A percentile compares a stretch with the other conserved stretches of the same genome.
phyloP scores from a whole-genome alignment of 768 basidiomycete genomes.

The Coprinopsis strossmayeri region DNA sequence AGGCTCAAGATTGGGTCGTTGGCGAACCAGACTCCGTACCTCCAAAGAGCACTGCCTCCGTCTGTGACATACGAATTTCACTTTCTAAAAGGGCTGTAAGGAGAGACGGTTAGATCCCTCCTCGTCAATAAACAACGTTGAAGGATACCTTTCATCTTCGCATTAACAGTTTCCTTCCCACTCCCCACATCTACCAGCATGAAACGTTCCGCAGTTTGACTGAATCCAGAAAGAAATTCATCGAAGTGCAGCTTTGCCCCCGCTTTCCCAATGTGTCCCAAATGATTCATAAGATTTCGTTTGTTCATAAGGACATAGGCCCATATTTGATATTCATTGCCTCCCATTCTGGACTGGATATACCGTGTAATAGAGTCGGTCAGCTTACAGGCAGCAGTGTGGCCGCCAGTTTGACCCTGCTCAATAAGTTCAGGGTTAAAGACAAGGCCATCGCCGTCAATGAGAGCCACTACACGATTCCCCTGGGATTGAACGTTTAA shows the following conservation, averaged over 20 bases:
- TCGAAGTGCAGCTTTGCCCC: constrained; percentile 43
- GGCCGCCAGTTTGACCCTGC: constrained; percentile 53
- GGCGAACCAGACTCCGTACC: no score
- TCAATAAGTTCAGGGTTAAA: constrained; percentile 47
- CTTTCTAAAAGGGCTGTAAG: constrained; percentile 47
- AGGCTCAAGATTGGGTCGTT: no score
- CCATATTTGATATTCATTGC: constrained; percentile 47
- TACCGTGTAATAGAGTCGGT: constrained; percentile 32
- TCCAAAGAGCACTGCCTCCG: constrained; percentile 60
- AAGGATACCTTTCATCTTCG: constrained; percentile 62
- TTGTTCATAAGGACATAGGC: constrained; percentile 62
- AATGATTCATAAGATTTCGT: constrained; percentile 48
- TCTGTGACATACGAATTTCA: constrained; percentile 57
- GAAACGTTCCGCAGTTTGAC: constrained; percentile 62
- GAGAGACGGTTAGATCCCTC: constrained; percentile 6
- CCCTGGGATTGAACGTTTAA: constrained; percentile 30
- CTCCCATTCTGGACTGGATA: constrained; percentile 26
- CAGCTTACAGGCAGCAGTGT: constrained; percentile 45
- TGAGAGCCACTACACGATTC: constrained; percentile 41
- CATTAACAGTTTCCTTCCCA: constrained; percentile 69
- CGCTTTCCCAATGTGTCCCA: constrained; percentile 31
- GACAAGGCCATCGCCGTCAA: constrained; percentile 65
- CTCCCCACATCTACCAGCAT: constrained; percentile 64
- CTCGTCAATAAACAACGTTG: no score
- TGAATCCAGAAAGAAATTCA: constrained; percentile 64